phyloP scores from a whole-genome alignment of 352 stramenopile genomes.

The Phytophthora foliorum region DNA sequence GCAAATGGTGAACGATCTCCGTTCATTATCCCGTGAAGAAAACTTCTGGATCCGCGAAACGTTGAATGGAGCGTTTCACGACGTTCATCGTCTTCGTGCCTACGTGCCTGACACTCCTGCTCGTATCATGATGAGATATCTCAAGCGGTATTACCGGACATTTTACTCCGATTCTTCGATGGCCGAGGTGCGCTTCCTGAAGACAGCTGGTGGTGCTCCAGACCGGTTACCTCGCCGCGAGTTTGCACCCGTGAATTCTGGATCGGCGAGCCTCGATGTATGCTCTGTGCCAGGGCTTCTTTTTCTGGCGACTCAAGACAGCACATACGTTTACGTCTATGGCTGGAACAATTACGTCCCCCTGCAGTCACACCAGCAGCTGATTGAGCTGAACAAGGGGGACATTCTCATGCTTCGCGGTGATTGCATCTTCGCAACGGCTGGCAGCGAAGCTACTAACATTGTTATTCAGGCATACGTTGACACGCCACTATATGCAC shows the following conservation, averaged over 20 bases:
- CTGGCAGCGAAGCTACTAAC: no score
- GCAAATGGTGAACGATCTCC: not conserved
- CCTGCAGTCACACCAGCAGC: not conserved
- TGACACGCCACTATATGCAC: no score
- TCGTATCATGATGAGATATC: no score
- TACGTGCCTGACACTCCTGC: not conserved
- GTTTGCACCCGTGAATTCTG: not conserved
- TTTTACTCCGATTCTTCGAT: not conserved
- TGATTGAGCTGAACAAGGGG: not conserved
- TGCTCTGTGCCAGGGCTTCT: no score
- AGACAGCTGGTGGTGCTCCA: not conserved
- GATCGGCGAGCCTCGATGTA: not conserved
- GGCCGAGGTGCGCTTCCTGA: not conserved
- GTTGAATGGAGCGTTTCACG: not conserved
- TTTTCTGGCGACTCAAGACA: not conserved
- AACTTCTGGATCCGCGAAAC: not conserved
- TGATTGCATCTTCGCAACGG: no score
- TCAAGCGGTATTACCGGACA: not conserved
- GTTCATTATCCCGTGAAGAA: not conserved
- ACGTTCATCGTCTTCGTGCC: not conserved
- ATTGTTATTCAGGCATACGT: no score
- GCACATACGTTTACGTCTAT: not conserved
- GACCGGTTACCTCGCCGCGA: not conserved
- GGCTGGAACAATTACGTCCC: slow-evolving; percentile 2
- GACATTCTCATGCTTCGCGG: no score